Evolutionary conservation across 83 land plant genomes (phyloP).

Genomic region (Larix sibirica): DNA sequence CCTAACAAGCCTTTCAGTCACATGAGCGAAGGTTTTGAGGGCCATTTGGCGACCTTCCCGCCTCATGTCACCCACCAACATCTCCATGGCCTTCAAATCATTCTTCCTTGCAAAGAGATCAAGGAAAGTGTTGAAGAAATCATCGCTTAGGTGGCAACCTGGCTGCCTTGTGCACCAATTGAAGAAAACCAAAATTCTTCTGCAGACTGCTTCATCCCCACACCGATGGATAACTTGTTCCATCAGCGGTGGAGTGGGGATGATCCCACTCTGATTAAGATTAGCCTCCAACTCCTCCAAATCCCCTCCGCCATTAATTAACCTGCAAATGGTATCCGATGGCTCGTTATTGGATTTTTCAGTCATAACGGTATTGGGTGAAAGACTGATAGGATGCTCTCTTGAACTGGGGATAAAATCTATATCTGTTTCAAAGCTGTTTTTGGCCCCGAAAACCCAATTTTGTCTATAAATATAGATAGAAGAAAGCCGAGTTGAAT

Average conservation of each 20-base stretch:
- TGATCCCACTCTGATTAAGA: conserved; percentile 5
- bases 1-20: conserved; percentile 42
- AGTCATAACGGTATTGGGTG: too few species aligned
- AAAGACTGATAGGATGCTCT: too few species aligned
- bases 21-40: conserved; percentile 30
- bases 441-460: too few species aligned
- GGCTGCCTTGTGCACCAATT: conserved; percentile 32
- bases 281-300: conserved; percentile 47
- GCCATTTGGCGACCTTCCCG: conserved; percentile 36
- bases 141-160: conserved; percentile 18
- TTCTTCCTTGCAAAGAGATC: conserved; percentile 35
- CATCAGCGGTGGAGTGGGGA: conserved; percentile 26
- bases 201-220: conserved; percentile 25
- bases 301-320: conserved; percentile 24
- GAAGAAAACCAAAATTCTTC: conserved; percentile 54
- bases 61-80: conserved; percentile 34
- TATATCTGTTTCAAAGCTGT: too few species aligned
- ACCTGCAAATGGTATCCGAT: too few species aligned
- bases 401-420: too few species aligned
- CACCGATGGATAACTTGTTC: conserved; percentile 27
- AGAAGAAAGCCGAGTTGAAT: too few species aligned
- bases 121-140: conserved; percentile 35
- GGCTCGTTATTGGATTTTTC: too few species aligned
- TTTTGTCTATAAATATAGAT: too few species aligned
- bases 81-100: conserved; percentile 36